Conservation (phyloP, 2,329 filamentous ascomycete genomes). For the Epichloe sibirici region DNA sequence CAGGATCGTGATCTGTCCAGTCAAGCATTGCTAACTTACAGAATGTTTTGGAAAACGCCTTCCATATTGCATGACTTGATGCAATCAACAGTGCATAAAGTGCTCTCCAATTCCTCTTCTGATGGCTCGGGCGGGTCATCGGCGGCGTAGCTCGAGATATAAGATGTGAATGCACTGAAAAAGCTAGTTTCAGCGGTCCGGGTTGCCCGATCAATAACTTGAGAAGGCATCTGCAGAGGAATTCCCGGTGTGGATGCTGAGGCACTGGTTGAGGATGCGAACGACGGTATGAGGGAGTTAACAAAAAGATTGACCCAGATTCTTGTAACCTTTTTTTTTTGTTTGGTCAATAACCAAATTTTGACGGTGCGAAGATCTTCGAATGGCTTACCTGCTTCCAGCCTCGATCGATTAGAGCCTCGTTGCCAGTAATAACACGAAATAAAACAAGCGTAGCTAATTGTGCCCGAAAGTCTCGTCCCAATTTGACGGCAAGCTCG, state of each 20-base stretch:
- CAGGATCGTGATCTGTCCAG: neutral
- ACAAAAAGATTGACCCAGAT: slow-evolving; percentile 95
- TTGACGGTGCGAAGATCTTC: neutral
- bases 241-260: slow-evolving; percentile 66
- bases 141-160: slow-evolving; percentile 96
- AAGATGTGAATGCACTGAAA: slow-evolving; percentile 89
- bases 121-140: slow-evolving; percentile 96
- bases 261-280: slow-evolving; percentile 52
- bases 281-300: slow-evolving; percentile 81
- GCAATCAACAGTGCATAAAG: slow-evolving; percentile 86
- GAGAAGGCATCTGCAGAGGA: slow-evolving; percentile 79
- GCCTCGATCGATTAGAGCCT: slow-evolving; percentile 60
- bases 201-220: slow-evolving; percentile 79
- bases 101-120: slow-evolving; percentile 93
- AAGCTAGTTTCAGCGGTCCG: slow-evolving; percentile 71
- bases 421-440: slow-evolving; percentile 77
- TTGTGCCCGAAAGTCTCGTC: slow-evolving; percentile 85
- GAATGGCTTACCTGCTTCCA: slow-evolving; percentile 61
- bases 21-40: slow-evolving; percentile 38
- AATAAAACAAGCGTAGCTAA: slow-evolving; percentile 92
- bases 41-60: slow-evolving; percentile 71
- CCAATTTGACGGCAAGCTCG: slow-evolving; percentile 91
- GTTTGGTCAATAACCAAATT: slow-evolving; percentile 10
- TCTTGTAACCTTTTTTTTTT: slow-evolving; percentile 60
- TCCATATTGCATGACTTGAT: slow-evolving; percentile 80